Evolutionary conservation across 1,139 yeast genomes (phyloP).

Genomic region (Spathaspora sp.): DNA sequence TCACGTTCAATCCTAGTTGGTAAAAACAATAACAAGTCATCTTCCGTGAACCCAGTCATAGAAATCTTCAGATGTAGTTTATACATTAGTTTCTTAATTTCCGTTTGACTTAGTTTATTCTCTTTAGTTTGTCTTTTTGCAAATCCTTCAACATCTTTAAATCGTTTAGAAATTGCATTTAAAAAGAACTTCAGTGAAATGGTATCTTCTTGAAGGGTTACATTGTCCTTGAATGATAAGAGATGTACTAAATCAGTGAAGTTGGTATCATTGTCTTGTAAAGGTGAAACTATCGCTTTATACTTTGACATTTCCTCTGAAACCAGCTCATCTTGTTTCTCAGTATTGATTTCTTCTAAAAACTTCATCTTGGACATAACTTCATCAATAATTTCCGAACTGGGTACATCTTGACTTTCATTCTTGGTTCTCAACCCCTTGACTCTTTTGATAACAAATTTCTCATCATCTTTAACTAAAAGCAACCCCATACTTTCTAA

Average conservation of each 20-base stretch:
- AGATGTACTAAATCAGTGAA: constrained; percentile 26
- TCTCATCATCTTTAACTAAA: constrained; percentile 41
- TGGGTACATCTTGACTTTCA: constrained; percentile 20
- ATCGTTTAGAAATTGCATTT: constrained; percentile 70
- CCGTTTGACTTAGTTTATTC: constrained; percentile 53
- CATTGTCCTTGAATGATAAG: constrained; percentile 41
- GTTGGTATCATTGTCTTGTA: constrained; percentile 16
- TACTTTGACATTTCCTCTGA: constrained; percentile 13
- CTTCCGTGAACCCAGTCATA: constrained; percentile 60
- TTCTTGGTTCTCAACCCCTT: constrained; percentile 60
- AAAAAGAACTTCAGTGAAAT: constrained; percentile 44
- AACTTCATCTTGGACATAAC: constrained; percentile 23
- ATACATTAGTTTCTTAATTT: constrained; percentile 32
- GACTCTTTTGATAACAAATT: constrained; percentile 57
- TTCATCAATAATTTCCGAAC: constrained; percentile 30
- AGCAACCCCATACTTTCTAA: constrained; percentile 80
- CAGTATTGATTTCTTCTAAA: constrained; percentile 5
- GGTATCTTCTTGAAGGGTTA: constrained; percentile 25
- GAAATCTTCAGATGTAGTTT: constrained; percentile 56
- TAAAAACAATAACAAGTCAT: constrained; percentile 78
- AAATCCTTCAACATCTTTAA: constrained; percentile 86
- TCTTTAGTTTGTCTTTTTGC: constrained; percentile 86
- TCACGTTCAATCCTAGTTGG: constrained; percentile 64
- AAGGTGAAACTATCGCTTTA: constrained; percentile 18
- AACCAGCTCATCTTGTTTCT: neutral